Conservation (phyloP, 345 rosid genomes). For the Gossypium ekmanianum region DNA sequence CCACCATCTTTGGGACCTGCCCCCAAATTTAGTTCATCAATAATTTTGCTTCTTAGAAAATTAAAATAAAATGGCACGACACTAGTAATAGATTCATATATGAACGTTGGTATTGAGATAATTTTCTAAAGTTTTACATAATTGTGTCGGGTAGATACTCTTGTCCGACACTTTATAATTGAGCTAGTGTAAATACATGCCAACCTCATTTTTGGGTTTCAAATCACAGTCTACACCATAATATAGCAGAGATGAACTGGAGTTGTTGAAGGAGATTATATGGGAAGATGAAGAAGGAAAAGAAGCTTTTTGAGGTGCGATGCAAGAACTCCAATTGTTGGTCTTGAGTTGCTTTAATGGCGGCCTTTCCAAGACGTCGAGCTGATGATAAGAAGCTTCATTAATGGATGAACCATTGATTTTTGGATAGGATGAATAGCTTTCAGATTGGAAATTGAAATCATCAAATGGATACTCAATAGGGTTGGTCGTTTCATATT, state of each 20-base stretch:
- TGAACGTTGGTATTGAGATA: too few species aligned
- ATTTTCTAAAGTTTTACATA: neutral
- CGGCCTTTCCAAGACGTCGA: slow-evolving; percentile 25
- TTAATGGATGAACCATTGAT: slow-evolving; percentile 4
- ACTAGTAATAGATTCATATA: too few species aligned
- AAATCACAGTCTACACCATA: slow-evolving; percentile 10
- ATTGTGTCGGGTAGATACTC: neutral
- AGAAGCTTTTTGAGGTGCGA: slow-evolving; percentile 23
- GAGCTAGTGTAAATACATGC: neutral
- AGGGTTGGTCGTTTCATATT: slow-evolving; percentile 26
- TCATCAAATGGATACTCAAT: slow-evolving; percentile 28
- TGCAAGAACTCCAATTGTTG: slow-evolving; percentile 31
- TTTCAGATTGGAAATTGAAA: slow-evolving; percentile 25
- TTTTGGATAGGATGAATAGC: slow-evolving; percentile 15
- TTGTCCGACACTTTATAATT: neutral
- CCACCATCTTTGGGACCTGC: slow-evolving; percentile 21
- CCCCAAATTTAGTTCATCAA: neutral
- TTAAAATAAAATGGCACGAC: neutral
- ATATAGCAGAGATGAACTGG: slow-evolving; percentile 24
- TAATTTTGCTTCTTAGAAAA: slow-evolving; percentile 6
- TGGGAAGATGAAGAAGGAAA: slow-evolving; percentile 34
- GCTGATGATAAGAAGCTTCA: neutral
- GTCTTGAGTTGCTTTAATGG: slow-evolving; percentile 36
- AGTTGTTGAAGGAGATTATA: slow-evolving; percentile 41
- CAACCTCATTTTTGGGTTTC: slow-evolving; percentile 23